Conservation (phyloP, 148 eudicot genomes). For the Polygonum aviculare region DNA sequence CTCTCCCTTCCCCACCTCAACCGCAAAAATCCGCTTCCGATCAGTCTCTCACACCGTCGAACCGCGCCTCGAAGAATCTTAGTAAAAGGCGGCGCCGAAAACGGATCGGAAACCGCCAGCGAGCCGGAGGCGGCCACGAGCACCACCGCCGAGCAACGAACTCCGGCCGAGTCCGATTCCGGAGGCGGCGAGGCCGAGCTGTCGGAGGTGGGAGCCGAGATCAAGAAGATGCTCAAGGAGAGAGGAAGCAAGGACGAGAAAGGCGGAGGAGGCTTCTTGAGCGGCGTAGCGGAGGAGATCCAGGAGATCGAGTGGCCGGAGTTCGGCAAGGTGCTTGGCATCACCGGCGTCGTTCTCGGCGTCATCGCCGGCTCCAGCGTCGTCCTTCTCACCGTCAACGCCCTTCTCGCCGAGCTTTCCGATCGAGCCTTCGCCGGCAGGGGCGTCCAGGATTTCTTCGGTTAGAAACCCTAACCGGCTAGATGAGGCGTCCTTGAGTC, state of each 20-base stretch:
- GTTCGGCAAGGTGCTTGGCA: slow-evolving; percentile 60
- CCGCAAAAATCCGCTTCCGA: not conserved
- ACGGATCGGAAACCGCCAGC: slow-evolving; percentile 8
- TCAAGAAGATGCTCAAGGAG: slow-evolving; percentile 59
- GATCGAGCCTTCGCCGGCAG: slow-evolving; percentile 75
- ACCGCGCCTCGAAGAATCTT: not conserved
- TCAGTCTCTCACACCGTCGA: not conserved
- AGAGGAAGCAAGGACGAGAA: slow-evolving; percentile 18
- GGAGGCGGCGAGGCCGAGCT: slow-evolving; percentile 10
- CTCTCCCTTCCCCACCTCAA: not conserved
- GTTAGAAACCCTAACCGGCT: not conserved
- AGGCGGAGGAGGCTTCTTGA: slow-evolving; percentile 21
- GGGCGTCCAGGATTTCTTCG: slow-evolving; percentile 88
- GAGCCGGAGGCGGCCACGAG: not conserved
- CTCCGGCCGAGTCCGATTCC: not conserved
- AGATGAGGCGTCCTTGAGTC: not conserved
- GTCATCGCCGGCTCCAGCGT: slow-evolving; percentile 85
- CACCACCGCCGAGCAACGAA: not conserved
- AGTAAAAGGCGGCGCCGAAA: not conserved
- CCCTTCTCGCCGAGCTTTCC: slow-evolving; percentile 82
- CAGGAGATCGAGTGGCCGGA: slow-evolving; percentile 86
- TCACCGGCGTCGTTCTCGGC: slow-evolving; percentile 72
- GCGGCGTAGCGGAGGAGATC: slow-evolving; percentile 68
- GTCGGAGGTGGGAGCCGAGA: slow-evolving; percentile 55
- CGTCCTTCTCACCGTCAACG: slow-evolving; percentile 85